Base-by-base conservation (phyloP, 257 asterid genomes). In the Lavandula angustifolia region DNA sequence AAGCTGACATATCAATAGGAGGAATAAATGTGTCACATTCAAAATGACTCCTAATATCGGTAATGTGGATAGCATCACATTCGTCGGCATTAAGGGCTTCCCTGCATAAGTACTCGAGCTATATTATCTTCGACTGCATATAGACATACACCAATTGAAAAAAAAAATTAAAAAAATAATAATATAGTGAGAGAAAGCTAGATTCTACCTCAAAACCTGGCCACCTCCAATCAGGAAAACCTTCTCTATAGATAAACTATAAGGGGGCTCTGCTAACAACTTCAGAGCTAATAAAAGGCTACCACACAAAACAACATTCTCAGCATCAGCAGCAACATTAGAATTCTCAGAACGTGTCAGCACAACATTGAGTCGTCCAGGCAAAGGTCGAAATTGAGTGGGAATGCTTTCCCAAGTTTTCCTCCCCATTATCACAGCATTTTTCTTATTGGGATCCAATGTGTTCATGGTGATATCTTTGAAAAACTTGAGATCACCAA, bases 381-480 rank as follows among this genome's bases (percentile, higher is more conserved):
- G 92, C 65, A 89, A 84, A 37, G 99, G 99, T 52, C 85, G 95
- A 60, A 81, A 75, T 38, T 80, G 82, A 12, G 75, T 35, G 13
- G 99, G 99, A 72, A 94, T 94, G 77, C 96, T 87, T 76, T 94
- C 99, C 99, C 99, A 94, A 17, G 97, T 90, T 82, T 86, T 94
- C 75, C 96, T 85, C 49, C 99, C 97, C 99, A 94, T 94, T 70
- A 90, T 72, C 47, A 94, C 92, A 32, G 97, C 99, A 81, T 94
- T 94, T 76, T 66, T 90, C 76, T 84, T 90, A 32, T 72, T 59
- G 31, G 86, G 76, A 59, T 87, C 95, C 0, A 71, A 72, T 32
- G 99, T 90, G 37, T 76, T 76, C 60, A 62, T 7, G 18, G 99
- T 94, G 66, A 94, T 60, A 62, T 86, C 87, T 85, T 86, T 90